Percentiles rank a stretch among this genome's conserved stretches.
These are phyloP conservation scores for Solanum hybrid DNA, from an alignment of 305 asterid species.

Conservation along the genomic window DNA sequence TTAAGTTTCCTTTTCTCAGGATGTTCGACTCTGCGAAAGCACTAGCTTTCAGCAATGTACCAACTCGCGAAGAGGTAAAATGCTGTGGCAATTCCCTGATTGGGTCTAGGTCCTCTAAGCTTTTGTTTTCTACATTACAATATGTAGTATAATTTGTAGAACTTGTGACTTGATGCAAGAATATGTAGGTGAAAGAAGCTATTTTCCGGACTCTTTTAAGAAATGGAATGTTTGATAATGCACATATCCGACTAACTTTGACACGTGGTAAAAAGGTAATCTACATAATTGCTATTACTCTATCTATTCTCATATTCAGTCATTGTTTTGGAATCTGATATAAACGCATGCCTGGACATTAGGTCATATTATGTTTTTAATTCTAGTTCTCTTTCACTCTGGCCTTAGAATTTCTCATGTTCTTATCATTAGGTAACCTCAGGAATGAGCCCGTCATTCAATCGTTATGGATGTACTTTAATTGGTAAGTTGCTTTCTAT, in stretches of 20 bases:
- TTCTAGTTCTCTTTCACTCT: background rate
- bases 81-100: background rate
- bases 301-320: slow-evolving; percentile 1
- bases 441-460: slow-evolving; percentile 88
- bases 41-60: slow-evolving; percentile 64
- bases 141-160: background rate
- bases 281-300: background rate
- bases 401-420: slow-evolving; percentile 2
- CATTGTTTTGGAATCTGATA: background rate
- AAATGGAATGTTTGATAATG: slow-evolving; percentile 72
- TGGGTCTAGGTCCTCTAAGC: background rate
- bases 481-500: slow-evolving; percentile 40
- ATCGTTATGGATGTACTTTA: slow-evolving; percentile 71
- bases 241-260: slow-evolving; percentile 69
- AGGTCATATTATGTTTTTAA: background rate
- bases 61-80: slow-evolving; percentile 66
- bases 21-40: slow-evolving; percentile 91
- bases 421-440: slow-evolving; percentile 60
- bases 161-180: background rate
- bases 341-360: background rate
- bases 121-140: background rate
- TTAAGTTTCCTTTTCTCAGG: slow-evolving; percentile 27
- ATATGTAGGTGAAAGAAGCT: slow-evolving; percentile 77
- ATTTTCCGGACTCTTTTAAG: slow-evolving; percentile 62
- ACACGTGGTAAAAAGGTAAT: slow-evolving; percentile 91